Percentiles rank a stretch among this genome's conserved stretches.
phyloP scores from a whole-genome alignment of 768 basidiomycete genomes.

The Daedaleopsis nitida region DNA sequence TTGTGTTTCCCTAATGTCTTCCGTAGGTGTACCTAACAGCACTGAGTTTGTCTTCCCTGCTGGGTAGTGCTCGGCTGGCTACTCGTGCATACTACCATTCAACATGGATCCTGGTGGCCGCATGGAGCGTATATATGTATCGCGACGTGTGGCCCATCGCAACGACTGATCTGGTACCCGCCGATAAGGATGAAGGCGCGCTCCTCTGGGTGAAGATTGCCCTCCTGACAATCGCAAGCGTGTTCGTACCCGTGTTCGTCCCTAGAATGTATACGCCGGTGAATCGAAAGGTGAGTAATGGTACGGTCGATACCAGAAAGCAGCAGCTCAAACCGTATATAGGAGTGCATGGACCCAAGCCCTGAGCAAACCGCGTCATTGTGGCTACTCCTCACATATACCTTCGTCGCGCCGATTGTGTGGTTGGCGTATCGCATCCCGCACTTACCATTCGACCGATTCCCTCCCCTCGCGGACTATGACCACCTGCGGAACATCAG shows the following conservation, averaged over 20 bases:
- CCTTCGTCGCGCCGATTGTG: slow-evolving; percentile 59
- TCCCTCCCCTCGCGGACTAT: slow-evolving; percentile 54
- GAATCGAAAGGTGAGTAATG: slow-evolving; percentile 46
- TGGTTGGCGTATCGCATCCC: slow-evolving; percentile 41
- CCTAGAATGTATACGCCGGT: slow-evolving; percentile 62
- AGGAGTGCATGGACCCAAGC: slow-evolving; percentile 30
- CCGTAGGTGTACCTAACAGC: slow-evolving; percentile 37
- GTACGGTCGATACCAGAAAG: no score
- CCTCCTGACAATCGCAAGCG: slow-evolving; percentile 46
- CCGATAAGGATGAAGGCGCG: slow-evolving; percentile 48
- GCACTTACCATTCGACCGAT: slow-evolving; percentile 43
- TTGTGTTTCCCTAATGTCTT: no score
- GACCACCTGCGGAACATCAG: slow-evolving; percentile 38
- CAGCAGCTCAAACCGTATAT: not conserved
- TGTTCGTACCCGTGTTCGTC: slow-evolving; percentile 53
- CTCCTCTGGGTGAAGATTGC: slow-evolving; percentile 57
- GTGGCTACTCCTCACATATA: slow-evolving; percentile 42
- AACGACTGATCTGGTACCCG: slow-evolving; percentile 51
- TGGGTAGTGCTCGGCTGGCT: slow-evolving; percentile 28
- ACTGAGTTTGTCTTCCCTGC: slow-evolving; percentile 31
- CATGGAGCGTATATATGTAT: slow-evolving; percentile 51
- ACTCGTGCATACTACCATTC: slow-evolving; percentile 33
- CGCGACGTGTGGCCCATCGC: slow-evolving; percentile 63
- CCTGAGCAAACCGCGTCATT: slow-evolving; percentile 35
- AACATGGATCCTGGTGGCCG: slow-evolving; percentile 34